Evolutionary conservation across 257 asterid genomes (phyloP), one percentile per base, ranked within the genome.

Genomic region (Lycium ferocissimum): DNA sequence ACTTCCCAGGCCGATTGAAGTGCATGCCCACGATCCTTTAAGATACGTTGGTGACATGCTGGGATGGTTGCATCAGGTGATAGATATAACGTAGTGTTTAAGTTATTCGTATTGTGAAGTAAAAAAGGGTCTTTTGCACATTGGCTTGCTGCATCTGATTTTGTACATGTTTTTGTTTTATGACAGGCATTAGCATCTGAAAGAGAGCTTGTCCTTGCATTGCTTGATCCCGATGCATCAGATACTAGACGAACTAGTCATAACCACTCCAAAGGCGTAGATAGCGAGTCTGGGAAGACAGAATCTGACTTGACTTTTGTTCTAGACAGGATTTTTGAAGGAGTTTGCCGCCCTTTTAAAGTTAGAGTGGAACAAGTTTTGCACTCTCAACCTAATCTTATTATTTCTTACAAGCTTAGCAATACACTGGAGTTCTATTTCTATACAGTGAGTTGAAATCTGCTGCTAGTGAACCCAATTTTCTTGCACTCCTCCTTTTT

Each of bases 11-110:
- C 99, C 99, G 73, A 97, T 97, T 76, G 99, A 97, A 89, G 99
- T 97, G 86, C 99, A 95, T 89, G 99, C 99, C 71, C 98, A 97
- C 26, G 99, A 97, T 90, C 98, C 99, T 88, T 91, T 97, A 82
- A 91, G 98, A 97, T 97, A 97, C 86, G 98, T 95, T 3, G 98
- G 98, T 45, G 99, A 97, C 90, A 97, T 95, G 99, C 97, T 97
- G 47, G 99, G 98, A 84, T 97, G 99, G 99, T 86, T 97, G 88
- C 99, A 97, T 92, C 98, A 97, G 97, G 99, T 95, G 86, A 33
- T 53, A 18, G 53, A 73, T 57, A 66, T 9, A 76, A 20, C 72
- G 3, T 54, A 38, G 9, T 69, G 75, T 84, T 79, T 40, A 26
- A 37, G 78, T 6, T 53, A 33, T 79, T 45, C 56, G n/a, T 72